Evolutionary conservation across 73 alveolate genomes (phyloP).

Genomic region (Paramecium biaurelia): DNA sequence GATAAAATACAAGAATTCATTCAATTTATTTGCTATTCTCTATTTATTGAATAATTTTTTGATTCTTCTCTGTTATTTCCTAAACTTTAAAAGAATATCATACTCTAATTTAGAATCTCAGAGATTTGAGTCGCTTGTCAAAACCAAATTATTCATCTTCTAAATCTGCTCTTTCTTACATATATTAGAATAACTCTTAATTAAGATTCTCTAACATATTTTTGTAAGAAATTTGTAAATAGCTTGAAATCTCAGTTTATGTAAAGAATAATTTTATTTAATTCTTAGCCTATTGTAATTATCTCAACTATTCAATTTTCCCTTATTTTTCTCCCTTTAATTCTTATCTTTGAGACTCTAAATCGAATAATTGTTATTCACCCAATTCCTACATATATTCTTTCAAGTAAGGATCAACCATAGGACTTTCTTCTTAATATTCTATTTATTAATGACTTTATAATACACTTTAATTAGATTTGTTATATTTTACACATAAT

Average conservation of each 20-base stretch:
- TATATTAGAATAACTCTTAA: not conserved
- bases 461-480: not conserved
- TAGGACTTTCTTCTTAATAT: not conserved
- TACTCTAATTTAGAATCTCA: constrained; percentile 4
- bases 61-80: constrained; percentile 35
- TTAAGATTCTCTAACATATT: not conserved
- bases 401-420: not conserved
- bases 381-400: constrained; percentile 4
- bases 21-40: constrained; percentile 18
- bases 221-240: not conserved
- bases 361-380: not conserved
- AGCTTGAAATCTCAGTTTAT: constrained; percentile 29
- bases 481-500: not conserved
- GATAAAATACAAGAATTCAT: not conserved
- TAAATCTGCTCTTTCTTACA: constrained; percentile 30
- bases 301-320: not conserved
- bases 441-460: not conserved
- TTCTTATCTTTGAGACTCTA: not conserved
- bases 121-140: not conserved
- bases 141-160: constrained; percentile 37
- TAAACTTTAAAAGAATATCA: not conserved
- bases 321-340: constrained; percentile 1
- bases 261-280: not conserved
- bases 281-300: not conserved
- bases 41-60: not conserved